phyloP scores from a whole-genome alignment of 2,329 filamentous ascomycete species.

The Xylaria sp. region DNA sequence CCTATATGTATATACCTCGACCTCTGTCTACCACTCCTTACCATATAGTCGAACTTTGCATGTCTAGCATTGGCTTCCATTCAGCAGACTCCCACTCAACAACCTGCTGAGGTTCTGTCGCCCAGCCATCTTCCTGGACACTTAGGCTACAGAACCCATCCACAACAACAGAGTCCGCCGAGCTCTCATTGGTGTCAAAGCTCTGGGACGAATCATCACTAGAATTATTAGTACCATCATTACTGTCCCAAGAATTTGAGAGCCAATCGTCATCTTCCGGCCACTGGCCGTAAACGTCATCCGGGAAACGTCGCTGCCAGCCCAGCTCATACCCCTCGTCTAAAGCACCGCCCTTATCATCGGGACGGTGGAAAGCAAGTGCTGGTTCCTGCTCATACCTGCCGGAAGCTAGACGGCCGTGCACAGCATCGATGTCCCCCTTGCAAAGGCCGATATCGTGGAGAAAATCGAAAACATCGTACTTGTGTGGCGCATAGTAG shows the following conservation, averaged over 20 bases:
- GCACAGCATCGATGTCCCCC: constrained; percentile 8
- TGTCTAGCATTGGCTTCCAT: background rate
- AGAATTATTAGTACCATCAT: background rate
- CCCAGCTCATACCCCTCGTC: background rate
- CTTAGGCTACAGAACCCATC: background rate
- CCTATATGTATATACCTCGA: too few relatives aligned
- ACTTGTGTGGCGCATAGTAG: background rate
- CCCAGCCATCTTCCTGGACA: background rate
- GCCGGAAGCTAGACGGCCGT: background rate
- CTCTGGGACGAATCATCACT: background rate
- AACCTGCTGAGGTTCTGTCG: background rate
- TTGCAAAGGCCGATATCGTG: constrained; percentile 13
- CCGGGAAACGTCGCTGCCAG: background rate
- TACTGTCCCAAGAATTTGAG: background rate
- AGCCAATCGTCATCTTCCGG: background rate
- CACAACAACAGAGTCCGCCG: too few relatives aligned
- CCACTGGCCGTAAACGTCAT: background rate
- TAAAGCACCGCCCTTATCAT: background rate
- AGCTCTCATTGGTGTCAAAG: background rate
- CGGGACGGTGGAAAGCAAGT: background rate
- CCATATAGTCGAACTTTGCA: too few relatives aligned
- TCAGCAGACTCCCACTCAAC: too few relatives aligned
- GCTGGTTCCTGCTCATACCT: constrained; percentile 20
- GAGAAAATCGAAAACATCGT: constrained; percentile 23
- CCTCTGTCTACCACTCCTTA: too few relatives aligned